Conservation (phyloP, 768 basidiomycete species). For the Xerocomellus intermedius region DNA sequence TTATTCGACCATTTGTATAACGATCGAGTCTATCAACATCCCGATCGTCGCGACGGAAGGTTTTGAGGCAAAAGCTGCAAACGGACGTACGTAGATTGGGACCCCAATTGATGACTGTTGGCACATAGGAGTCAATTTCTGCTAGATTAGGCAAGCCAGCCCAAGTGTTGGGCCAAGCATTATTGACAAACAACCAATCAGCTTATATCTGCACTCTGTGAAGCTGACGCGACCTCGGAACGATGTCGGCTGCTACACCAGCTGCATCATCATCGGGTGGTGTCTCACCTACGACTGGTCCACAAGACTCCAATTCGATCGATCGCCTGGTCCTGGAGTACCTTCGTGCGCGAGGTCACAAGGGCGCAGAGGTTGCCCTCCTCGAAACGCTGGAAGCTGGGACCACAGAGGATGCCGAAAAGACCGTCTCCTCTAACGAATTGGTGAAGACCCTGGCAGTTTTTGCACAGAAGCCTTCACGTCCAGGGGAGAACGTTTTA, state of each 20-base stretch:
- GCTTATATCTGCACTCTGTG: background rate
- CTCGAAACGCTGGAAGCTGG: conserved; percentile 38
- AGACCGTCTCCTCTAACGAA: conserved; percentile 47
- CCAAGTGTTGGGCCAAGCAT: background rate
- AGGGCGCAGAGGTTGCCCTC: conserved; percentile 42
- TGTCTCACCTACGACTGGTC: conserved; percentile 30
- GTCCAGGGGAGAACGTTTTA: conserved; percentile 67
- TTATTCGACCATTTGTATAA: too few relatives aligned
- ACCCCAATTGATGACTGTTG: too few relatives aligned
- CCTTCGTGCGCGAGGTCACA: conserved; percentile 46
- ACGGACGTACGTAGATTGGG: too few relatives aligned
- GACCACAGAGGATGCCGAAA: conserved; percentile 35
- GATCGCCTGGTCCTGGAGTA: conserved; percentile 50
- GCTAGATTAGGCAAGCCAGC: conserved; percentile 1
- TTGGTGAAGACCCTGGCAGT: conserved; percentile 59
- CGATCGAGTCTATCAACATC: too few relatives aligned
- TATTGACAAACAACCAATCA: background rate
- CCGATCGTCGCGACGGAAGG: too few relatives aligned
- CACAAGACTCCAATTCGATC: conserved; percentile 31
- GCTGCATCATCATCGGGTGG: conserved; percentile 35
- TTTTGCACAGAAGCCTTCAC: conserved; percentile 65
- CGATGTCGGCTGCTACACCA: conserved; percentile 34
- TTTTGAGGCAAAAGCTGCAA: background rate
- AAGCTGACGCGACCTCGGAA: background rate
- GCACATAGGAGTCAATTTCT: too few relatives aligned